Evolutionary conservation across 192 early-diverging fungal species (phyloP).

Genomic region (Entophlyctis luteolus): DNA sequence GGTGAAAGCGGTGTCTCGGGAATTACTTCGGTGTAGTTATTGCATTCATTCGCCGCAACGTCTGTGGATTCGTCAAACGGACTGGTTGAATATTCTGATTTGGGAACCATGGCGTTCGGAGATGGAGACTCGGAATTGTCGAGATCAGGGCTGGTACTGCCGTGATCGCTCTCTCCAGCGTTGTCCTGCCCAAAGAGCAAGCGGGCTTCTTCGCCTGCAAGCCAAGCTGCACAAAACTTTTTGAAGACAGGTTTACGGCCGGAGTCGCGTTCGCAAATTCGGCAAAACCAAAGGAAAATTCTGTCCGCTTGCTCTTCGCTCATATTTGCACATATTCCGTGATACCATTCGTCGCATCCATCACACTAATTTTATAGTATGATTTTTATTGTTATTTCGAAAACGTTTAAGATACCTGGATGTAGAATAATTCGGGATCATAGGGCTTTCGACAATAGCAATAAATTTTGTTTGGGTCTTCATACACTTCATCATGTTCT

Average conservation of each 20-base stretch:
- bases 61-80: neutral
- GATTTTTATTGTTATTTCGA: neutral
- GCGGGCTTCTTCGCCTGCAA: neutral
- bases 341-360: constrained; percentile 30
- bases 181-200: no score
- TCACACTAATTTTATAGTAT: constrained; percentile 1
- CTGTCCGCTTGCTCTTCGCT: constrained; percentile 24
- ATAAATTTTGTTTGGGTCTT: constrained; percentile 25
- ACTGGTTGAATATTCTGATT: neutral
- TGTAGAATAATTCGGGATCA: constrained; percentile 20
- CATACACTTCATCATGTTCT: neutral
- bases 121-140: neutral
- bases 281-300: constrained; percentile 30
- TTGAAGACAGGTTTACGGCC: constrained; percentile 21
- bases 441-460: constrained; percentile 26
- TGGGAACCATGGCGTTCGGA: neutral
- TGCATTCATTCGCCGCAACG: neutral
- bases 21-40: neutral
- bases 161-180: neutral
- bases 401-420: constrained; percentile 13
- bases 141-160: neutral
- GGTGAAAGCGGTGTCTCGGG: neutral
- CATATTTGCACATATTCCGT: constrained; percentile 27
- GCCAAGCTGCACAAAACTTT: constrained; percentile 23
- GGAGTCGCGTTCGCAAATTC: constrained; percentile 17